These are phyloP conservation scores for Arthrinium phaeospermum DNA, from an alignment of 2,329 filamentous ascomycete species.

Conservation along the genomic window DNA sequence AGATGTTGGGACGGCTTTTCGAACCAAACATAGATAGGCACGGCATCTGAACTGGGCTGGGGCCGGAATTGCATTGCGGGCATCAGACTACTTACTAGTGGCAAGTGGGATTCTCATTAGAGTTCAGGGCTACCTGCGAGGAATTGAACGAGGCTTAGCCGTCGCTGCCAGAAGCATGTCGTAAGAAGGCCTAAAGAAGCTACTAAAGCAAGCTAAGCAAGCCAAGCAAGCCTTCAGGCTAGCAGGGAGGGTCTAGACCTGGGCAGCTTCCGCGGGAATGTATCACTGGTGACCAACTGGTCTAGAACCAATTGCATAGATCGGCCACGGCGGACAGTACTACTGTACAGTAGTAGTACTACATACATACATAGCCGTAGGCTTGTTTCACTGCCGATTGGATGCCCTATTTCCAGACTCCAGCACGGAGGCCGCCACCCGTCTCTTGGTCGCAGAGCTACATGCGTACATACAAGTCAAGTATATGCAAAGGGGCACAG, in stretches of 20 bases:
- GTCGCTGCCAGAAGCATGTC: neutral
- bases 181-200: neutral
- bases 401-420: neutral
- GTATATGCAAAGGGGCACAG: neutral
- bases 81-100: neutral
- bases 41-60: neutral
- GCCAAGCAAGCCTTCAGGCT: too few species aligned
- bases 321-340: neutral
- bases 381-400: constrained; percentile 9
- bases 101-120: neutral
- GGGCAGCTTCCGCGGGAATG: neutral
- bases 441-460: neutral
- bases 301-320: neutral
- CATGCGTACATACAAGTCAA: neutral
- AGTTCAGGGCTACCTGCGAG: neutral
- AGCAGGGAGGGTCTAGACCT: neutral
- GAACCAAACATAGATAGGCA: neutral
- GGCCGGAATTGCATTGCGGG: neutral
- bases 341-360: too few species aligned
- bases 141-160: neutral
- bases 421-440: neutral
- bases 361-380: too few species aligned
- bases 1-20: neutral
- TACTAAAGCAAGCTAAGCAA: too few species aligned
- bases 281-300: too few species aligned